These are phyloP conservation scores for Macroventuria anomochaeta DNA, from an alignment of 2,329 filamentous ascomycete species.

Conservation along the genomic window DNA sequence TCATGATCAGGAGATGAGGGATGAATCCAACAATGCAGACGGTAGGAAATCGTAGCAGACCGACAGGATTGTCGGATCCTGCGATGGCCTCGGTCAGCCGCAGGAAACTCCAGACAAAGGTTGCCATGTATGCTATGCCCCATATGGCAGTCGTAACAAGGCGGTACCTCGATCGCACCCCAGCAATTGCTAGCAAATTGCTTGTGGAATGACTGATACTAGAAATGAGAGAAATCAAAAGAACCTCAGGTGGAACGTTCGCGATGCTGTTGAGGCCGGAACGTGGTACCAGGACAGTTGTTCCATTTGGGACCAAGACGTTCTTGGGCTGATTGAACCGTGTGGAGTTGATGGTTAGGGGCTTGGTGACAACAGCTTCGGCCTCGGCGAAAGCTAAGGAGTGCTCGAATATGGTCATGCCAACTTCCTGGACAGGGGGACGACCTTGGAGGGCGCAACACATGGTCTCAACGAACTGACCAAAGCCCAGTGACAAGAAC, in stretches of 20 bases:
- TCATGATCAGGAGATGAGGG: slow-evolving; percentile 85
- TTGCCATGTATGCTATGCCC: slow-evolving; percentile 87
- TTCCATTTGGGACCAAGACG: slow-evolving; percentile 54
- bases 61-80: slow-evolving; percentile 60
- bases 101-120: slow-evolving; percentile 77
- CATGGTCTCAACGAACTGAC: slow-evolving; percentile 88
- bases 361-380: slow-evolving; percentile 82
- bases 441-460: slow-evolving; percentile 87
- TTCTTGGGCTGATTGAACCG: slow-evolving; percentile 50
- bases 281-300: slow-evolving; percentile 51
- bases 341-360: slow-evolving; percentile 75
- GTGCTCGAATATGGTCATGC: slow-evolving; percentile 96
- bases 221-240: slow-evolving; percentile 86
- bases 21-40: slow-evolving; percentile 96
- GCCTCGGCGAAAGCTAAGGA: slow-evolving; percentile 95
- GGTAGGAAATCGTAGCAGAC: slow-evolving; percentile 85
- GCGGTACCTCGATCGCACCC: slow-evolving; percentile 79
- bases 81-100: slow-evolving; percentile 48
- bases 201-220: slow-evolving; percentile 87
- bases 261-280: slow-evolving; percentile 76
- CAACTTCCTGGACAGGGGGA: slow-evolving; percentile 80
- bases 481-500: slow-evolving; percentile 71
- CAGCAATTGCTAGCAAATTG: slow-evolving; percentile 80
- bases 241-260: slow-evolving; percentile 87
- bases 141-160: slow-evolving; percentile 87